Evolutionary conservation across 805 yeast species (phyloP).

Genomic region (Saccharomycopsis sp.): DNA sequence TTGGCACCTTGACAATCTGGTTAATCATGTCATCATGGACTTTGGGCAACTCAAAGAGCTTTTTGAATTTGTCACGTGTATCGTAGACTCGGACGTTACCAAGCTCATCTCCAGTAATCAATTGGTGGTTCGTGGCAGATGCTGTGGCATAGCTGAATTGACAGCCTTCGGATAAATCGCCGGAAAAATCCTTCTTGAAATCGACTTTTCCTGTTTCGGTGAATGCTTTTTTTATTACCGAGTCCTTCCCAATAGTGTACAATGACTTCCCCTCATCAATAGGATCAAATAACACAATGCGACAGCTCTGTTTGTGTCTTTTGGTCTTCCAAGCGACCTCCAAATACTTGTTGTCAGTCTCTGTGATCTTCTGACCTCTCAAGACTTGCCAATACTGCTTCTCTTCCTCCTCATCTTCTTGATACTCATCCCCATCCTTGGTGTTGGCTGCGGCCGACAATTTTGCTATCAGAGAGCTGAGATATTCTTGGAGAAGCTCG

Average conservation of each 20-base stretch:
- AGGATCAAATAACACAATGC: conserved; percentile 63
- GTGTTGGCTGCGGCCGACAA: background rate
- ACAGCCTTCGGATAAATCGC: conserved; percentile 7
- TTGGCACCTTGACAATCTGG: conserved; percentile 62
- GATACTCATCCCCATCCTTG: conserved; percentile 25
- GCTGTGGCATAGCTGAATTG: conserved; percentile 30
- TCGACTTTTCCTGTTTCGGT: conserved; percentile 68
- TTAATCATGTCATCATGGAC: conserved; percentile 78
- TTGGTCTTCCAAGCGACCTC: conserved; percentile 69
- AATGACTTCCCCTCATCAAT: conserved; percentile 49
- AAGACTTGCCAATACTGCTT: conserved; percentile 24
- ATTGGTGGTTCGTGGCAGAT: conserved; percentile 33
- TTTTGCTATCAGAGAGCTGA: conserved; percentile 12
- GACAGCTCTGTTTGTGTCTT: conserved; percentile 84
- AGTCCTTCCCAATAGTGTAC: conserved; percentile 74
- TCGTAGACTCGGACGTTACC: conserved; percentile 65
- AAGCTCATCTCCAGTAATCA: conserved; percentile 58
- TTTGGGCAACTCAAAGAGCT: conserved; percentile 34
- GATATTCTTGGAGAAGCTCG: conserved; percentile 34
- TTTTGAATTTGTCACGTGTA: conserved; percentile 43
- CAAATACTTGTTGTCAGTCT: conserved; percentile 26
- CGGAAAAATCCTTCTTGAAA: conserved; percentile 39
- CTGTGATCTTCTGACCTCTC: conserved; percentile 26
- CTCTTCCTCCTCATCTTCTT: conserved; percentile 24
- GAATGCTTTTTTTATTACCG: conserved; percentile 66